Conservation (phyloP, 352 stramenopile genomes). For the Globisporangium acanthophoron region DNA sequence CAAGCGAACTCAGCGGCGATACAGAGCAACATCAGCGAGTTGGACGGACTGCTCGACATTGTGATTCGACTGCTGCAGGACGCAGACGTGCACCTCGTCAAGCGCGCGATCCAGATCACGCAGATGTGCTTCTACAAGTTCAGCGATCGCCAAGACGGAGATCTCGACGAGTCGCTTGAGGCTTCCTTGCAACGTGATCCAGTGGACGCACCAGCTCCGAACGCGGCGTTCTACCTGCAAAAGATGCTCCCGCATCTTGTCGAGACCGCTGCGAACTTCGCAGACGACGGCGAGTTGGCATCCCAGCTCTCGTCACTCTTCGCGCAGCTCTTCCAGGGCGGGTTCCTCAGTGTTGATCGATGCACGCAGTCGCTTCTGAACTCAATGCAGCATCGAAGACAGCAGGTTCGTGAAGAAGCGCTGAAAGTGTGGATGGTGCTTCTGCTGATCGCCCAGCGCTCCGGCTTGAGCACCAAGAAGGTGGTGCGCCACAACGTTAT, state of each 20-base stretch:
- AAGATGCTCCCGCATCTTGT: conserved; percentile 46
- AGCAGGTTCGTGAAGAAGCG: conserved; percentile 59
- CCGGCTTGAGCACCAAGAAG: conserved; percentile 13
- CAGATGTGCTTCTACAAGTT: conserved; percentile 51
- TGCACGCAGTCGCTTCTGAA: conserved; percentile 25
- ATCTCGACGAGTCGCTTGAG: not conserved
- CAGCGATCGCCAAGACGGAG: conserved; percentile 6
- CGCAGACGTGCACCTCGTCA: conserved; percentile 59
- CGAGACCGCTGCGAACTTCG: conserved; percentile 49
- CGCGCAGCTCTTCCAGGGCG: conserved; percentile 26
- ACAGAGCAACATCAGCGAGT: conserved; percentile 11
- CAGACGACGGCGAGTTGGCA: conserved; percentile 48
- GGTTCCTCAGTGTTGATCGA: conserved; percentile 13
- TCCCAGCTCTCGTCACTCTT: conserved; percentile 27
- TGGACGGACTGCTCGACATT: conserved; percentile 41
- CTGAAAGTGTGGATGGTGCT: conserved; percentile 52
- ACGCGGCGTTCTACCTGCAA: conserved; percentile 23
- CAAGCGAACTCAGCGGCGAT: conserved; percentile 19
- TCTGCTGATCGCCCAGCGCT: conserved; percentile 24
- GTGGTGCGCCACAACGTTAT: conserved; percentile 19
- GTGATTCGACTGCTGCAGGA: conserved; percentile 52
- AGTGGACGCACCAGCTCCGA: not conserved
- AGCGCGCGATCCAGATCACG: conserved; percentile 55
- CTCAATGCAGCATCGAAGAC: conserved; percentile 38
- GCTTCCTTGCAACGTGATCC: not conserved